A percentile compares a stretch with the other conserved stretches of the same genome.
Conservation (phyloP, 148 eudicot species). For the Cornus florida region DNA sequence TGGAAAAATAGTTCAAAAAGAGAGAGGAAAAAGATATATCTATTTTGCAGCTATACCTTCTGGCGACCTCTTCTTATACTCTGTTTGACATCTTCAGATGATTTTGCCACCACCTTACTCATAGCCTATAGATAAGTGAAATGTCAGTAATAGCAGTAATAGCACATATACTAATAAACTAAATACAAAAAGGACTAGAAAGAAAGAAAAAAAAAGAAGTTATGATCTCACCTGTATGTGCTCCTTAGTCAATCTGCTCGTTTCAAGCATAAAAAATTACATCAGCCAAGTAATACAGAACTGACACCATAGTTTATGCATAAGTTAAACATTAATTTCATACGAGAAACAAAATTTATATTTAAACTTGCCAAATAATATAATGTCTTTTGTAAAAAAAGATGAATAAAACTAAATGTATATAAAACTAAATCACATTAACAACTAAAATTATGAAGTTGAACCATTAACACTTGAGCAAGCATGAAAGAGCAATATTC, state of each 20-base stretch:
- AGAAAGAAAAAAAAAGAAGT: background rate
- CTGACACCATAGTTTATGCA: background rate
- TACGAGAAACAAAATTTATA: background rate
- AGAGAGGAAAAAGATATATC: background rate
- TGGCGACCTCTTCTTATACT: slow-evolving; percentile 98
- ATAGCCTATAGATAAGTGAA: slow-evolving; percentile 53
- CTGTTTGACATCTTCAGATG: slow-evolving; percentile 93
- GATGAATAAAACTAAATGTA: background rate
- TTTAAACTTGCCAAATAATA: background rate
- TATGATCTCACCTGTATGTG: slow-evolving; percentile 63
- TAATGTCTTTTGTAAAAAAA: background rate
- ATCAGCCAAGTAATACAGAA: slow-evolving; percentile 12
- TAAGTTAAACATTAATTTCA: background rate
- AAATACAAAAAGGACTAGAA: background rate
- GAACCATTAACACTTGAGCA: background rate
- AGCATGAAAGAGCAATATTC: background rate
- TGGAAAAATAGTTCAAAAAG: background rate
- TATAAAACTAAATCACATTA: background rate
- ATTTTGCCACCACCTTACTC: slow-evolving; percentile 78
- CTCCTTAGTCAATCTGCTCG: slow-evolving; percentile 87
- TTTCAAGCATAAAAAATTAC: slow-evolving; percentile 12
- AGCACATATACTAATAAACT: background rate
- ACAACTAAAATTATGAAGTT: background rate
- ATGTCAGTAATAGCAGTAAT: background rate
- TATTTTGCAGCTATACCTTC: slow-evolving; percentile 51